These are phyloP conservation scores for Eucalyptus marginata DNA, from an alignment of 345 rosid species.

Conservation along the genomic window DNA sequence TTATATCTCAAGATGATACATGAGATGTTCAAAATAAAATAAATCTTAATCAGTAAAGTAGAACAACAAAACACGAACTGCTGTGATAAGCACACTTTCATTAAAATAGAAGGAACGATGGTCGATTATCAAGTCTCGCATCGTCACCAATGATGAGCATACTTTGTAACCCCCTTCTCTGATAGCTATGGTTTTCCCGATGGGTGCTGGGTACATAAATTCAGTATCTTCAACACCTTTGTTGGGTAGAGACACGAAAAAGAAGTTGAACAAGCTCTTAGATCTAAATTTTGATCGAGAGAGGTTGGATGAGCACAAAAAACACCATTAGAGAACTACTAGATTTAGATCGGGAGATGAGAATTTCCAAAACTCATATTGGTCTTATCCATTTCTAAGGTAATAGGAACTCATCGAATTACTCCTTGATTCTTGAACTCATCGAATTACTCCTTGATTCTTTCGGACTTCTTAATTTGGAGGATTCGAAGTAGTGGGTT, in stretches of 20 bases:
- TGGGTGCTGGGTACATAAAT: no score
- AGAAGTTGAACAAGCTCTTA: neutral
- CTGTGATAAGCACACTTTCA: neutral
- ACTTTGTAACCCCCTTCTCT: neutral
- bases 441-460: neutral
- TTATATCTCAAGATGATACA: fast-evolving
- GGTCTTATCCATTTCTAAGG: neutral
- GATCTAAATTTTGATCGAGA: neutral
- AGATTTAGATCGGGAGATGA: neutral
- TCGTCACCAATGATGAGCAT: fast-evolving
- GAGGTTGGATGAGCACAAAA: neutral
- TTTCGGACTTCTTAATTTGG: neutral
- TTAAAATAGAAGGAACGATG: fast-evolving
- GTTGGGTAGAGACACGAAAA: neutral
- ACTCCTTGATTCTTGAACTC: neutral
- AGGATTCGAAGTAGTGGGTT: neutral
- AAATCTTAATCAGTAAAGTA: neutral
- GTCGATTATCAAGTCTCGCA: neutral
- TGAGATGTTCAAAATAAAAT: neutral
- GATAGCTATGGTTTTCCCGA: neutral
- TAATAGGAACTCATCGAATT: neutral
- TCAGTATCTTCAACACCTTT: neutral
- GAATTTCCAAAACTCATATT: neutral
- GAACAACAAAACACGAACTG: no score
- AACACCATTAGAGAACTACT: neutral